Percentiles rank a stretch among this genome's conserved stretches.
phyloP scores from a whole-genome alignment of 2,329 filamentous ascomycete species.

The Cyphellophora europaea region DNA sequence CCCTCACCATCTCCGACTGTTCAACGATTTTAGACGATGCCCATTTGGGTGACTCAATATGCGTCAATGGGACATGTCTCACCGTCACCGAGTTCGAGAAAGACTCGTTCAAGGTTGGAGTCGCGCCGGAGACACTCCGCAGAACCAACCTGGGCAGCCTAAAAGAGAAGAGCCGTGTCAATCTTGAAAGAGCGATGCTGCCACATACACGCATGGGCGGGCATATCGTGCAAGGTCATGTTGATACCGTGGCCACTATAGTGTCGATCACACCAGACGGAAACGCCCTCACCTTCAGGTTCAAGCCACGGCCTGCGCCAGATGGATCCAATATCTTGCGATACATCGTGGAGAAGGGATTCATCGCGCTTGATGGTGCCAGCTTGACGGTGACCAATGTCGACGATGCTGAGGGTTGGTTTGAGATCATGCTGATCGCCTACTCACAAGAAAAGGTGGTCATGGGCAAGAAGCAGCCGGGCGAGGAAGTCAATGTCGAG shows the following conservation, averaged over 20 bases:
- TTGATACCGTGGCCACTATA: conserved; percentile 79
- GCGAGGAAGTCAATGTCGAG: conserved; percentile 82
- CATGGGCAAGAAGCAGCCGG: conserved; percentile 65
- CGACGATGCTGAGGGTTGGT: conserved; percentile 68
- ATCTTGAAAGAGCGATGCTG: conserved; percentile 87
- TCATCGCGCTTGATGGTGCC: conserved; percentile 85
- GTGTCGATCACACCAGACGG: conserved; percentile 67
- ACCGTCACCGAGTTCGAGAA: conserved; percentile 69
- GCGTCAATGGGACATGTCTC: conserved; percentile 90
- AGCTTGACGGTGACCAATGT: conserved; percentile 88
- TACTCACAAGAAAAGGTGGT: conserved; percentile 94
- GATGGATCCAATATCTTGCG: conserved; percentile 59
- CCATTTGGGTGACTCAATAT: conserved; percentile 85
- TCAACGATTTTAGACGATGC: conserved; percentile 73
- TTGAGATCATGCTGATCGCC: conserved; percentile 92
- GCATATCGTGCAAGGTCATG: conserved; percentile 96
- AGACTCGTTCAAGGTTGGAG: conserved; percentile 71
- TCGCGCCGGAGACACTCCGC: conserved; percentile 90
- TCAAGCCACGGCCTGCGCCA: conserved; percentile 47
- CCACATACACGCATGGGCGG: conserved; percentile 93
- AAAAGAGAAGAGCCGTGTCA: conserved; percentile 58
- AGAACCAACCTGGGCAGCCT: conserved; percentile 87
- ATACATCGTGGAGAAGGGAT: conserved; percentile 95
- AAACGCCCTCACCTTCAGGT: conserved; percentile 79
- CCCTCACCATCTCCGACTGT: conserved; percentile 70